phyloP scores from a whole-genome alignment of 2,329 filamentous ascomycete genomes.

The Xylariaceae sp. region DNA sequence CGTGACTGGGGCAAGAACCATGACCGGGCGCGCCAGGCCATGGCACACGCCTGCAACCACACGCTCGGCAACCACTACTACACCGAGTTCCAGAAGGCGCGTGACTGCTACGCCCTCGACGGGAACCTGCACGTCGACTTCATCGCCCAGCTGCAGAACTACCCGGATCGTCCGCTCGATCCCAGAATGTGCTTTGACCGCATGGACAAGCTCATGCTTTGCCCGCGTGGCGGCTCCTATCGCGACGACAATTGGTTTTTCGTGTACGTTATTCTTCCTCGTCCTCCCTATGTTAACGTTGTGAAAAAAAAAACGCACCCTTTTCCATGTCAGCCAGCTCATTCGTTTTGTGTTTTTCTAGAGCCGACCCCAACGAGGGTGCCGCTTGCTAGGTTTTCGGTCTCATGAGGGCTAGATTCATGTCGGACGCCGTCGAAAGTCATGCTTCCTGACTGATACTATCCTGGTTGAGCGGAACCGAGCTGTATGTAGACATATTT shows the following conservation, averaged over 20 bases:
- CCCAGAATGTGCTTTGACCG: not conserved
- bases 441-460: not conserved
- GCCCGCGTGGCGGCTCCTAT: not conserved
- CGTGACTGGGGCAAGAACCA: not conserved
- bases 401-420: not conserved
- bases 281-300: not conserved
- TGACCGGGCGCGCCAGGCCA: too few relatives aligned
- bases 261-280: not conserved
- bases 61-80: not conserved
- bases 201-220: not conserved
- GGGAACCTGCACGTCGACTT: not conserved
- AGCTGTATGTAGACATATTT: not conserved
- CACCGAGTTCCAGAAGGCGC: not conserved
- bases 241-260: not conserved
- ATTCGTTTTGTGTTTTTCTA: not conserved
- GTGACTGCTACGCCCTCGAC: not conserved
- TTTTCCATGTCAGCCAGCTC: too few relatives aligned
- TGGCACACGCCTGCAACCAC: not conserved
- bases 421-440: too few relatives aligned
- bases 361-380: not conserved
- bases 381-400: not conserved
- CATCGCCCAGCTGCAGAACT: not conserved
- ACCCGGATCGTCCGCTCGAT: not conserved
- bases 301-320: too few relatives aligned
- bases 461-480: not conserved